phyloP scores from a whole-genome alignment of 345 rosid genomes.

The Tarenaya hassleriana region DNA sequence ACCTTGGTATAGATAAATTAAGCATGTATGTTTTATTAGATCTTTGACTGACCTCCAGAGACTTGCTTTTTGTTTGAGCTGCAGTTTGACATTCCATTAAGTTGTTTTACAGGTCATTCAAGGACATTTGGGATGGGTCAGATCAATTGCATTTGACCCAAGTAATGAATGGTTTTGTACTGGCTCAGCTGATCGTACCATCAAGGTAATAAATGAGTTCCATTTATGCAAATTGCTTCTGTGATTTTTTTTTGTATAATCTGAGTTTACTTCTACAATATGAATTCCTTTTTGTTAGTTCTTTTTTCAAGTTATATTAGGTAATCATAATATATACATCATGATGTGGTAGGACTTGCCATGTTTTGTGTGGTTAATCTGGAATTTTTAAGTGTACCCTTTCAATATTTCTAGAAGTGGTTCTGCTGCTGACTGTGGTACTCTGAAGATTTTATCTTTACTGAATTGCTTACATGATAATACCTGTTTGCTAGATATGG shows the following conservation, averaged over 20 bases:
- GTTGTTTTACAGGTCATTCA: constrained; percentile 37
- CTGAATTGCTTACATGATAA: no score
- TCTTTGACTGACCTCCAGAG: background rate
- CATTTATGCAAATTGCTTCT: background rate
- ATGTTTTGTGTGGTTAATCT: no score
- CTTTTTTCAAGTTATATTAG: background rate
- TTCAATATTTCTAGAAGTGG: no score
- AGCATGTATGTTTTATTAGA: constrained; percentile 8
- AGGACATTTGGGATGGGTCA: constrained; percentile 97
- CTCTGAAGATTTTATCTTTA: no score
- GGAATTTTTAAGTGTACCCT: no score
- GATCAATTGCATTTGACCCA: constrained; percentile 90
- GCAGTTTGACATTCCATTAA: no score
- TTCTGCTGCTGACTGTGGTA: no score
- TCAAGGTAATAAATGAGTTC: constrained; percentile 46
- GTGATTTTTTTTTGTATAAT: no score
- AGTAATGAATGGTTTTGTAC: constrained; percentile 92
- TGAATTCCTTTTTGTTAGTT: background rate
- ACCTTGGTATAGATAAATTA: no score
- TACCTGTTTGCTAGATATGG: constrained; percentile 99
- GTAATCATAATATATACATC: background rate
- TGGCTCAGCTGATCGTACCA: constrained; percentile 93
- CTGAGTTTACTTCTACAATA: background rate
- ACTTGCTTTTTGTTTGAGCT: constrained; percentile 6
- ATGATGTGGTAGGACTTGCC: no score